These are phyloP conservation scores for Zanthoxylum bungeanum DNA, from an alignment of 345 rosid species.

Conservation along the genomic window DNA sequence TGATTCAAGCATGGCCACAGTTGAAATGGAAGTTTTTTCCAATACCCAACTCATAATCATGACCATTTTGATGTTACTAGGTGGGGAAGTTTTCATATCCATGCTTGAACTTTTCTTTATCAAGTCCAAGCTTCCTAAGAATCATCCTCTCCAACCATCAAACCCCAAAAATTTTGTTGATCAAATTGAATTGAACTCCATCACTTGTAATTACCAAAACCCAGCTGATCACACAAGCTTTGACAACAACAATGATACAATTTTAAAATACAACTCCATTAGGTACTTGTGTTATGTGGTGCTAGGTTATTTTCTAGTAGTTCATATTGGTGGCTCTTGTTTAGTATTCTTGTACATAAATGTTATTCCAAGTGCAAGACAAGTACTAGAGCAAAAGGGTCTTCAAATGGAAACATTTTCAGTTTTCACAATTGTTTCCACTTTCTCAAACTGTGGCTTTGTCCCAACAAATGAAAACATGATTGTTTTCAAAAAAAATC, in stretches of 20 bases:
- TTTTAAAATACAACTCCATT: conserved; percentile 5
- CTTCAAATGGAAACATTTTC: conserved; percentile 37
- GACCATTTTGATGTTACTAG: conserved; percentile 50
- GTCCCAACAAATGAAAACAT: conserved; percentile 60
- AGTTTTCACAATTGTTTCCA: conserved; percentile 38
- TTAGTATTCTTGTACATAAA: conserved; percentile 24
- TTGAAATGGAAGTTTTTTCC: conserved; percentile 85
- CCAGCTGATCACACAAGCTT: not conserved
- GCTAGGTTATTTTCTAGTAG: conserved; percentile 26
- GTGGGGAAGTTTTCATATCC: conserved; percentile 70
- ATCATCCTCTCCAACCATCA: no score
- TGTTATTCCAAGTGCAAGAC: conserved; percentile 26
- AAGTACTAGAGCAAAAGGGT: conserved; percentile 26
- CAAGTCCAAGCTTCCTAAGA: not conserved
- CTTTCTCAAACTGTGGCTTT: conserved; percentile 47
- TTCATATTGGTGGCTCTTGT: conserved; percentile 23
- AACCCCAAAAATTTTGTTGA: no score
- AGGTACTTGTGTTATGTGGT: conserved; percentile 24
- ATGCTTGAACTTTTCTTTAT: conserved; percentile 26
- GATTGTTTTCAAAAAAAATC: conserved; percentile 25
- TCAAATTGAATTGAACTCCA: conserved; percentile 7
- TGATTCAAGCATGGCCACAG: conserved; percentile 66
- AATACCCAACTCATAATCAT: conserved; percentile 53
- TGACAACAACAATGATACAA: not conserved
- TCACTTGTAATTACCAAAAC: not conserved